These are phyloP conservation scores for Boletus edulis DNA, from an alignment of 768 basidiomycete species.

Conservation along the genomic window DNA sequence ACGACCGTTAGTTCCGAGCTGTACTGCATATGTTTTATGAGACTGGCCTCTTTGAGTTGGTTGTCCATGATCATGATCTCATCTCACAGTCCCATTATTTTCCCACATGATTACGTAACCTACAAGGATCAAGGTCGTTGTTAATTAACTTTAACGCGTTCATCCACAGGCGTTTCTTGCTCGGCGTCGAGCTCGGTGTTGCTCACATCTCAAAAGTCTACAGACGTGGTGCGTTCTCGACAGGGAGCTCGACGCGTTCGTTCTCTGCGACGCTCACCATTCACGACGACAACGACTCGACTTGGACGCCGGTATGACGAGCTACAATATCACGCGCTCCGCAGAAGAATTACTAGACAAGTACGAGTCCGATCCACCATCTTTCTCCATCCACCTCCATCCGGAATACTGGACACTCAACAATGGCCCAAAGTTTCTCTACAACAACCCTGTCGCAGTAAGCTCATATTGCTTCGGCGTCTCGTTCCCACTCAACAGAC, in stretches of 20 bases:
- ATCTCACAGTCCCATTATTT: background rate
- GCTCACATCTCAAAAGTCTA: too few relatives aligned
- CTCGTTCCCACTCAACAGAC: conserved; percentile 5
- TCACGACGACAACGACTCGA: conserved; percentile 15
- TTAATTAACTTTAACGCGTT: conserved; percentile 22
- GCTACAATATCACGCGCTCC: conserved; percentile 72
- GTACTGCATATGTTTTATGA: background rate
- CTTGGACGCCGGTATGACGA: conserved; percentile 47
- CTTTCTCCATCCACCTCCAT: conserved; percentile 76
- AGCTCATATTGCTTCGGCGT: conserved; percentile 9
- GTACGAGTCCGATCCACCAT: conserved; percentile 57
- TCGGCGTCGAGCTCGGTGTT: background rate
- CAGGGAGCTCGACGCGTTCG: background rate
- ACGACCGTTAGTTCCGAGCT: conserved; percentile 8
- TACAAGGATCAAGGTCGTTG: background rate
- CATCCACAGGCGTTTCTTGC: conserved; percentile 3
- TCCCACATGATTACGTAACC: conserved; percentile 31
- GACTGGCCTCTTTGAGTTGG: conserved; percentile 40
- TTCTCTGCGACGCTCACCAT: background rate
- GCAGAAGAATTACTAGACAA: conserved; percentile 57
- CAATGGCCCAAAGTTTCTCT: conserved; percentile 76
- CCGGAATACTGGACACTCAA: conserved; percentile 83
- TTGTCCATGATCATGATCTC: conserved; percentile 34
- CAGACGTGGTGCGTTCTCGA: background rate
- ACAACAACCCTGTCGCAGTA: conserved; percentile 73